phyloP scores from a whole-genome alignment of 768 basidiomycete genomes.

The Collybia sordida region DNA sequence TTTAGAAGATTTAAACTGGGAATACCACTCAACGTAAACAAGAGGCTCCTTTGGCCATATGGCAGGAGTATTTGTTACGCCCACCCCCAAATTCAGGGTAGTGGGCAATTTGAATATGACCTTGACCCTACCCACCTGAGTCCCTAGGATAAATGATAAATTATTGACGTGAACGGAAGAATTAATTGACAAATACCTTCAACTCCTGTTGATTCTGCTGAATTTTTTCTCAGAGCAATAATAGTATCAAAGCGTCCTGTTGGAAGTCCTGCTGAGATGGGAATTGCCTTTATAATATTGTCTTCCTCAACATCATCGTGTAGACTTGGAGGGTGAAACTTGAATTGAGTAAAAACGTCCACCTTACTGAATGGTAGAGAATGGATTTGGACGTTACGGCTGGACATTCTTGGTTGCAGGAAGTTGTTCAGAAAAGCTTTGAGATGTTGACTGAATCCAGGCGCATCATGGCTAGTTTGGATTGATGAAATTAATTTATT shows the following conservation, averaged over 20 bases:
- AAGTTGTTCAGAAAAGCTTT: slow-evolving; percentile 24
- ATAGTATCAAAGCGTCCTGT: slow-evolving; percentile 25
- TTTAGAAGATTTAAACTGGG: neutral
- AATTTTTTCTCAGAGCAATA: slow-evolving; percentile 11
- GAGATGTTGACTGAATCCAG: slow-evolving; percentile 22
- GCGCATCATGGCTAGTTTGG: slow-evolving; percentile 11
- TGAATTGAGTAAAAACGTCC: slow-evolving; percentile 21
- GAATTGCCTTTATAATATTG: slow-evolving; percentile 19
- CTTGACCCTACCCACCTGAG: slow-evolving; percentile 15
- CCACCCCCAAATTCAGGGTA: neutral
- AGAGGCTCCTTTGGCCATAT: slow-evolving; percentile 10
- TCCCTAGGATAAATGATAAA: slow-evolving; percentile 10
- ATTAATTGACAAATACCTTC: slow-evolving; percentile 9
- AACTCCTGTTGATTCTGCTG: slow-evolving; percentile 21
- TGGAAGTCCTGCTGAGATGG: slow-evolving; percentile 6
- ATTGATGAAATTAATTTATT: slow-evolving; percentile 16
- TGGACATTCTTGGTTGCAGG: slow-evolving; percentile 3
- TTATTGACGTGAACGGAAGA: neutral
- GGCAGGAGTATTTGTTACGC: slow-evolving; percentile 1
- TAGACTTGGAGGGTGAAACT: slow-evolving; percentile 16
- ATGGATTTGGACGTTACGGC: neutral
- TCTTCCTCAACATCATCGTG: slow-evolving; percentile 16
- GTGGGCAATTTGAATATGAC: slow-evolving; percentile 20
- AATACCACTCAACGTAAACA: slow-evolving; percentile 7
- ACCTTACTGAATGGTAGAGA: slow-evolving; percentile 17